A percentile compares a stretch with the other conserved stretches of the same genome.
Conservation (phyloP, 2,329 filamentous ascomycete genomes). For the Talaromyces marneffei region DNA sequence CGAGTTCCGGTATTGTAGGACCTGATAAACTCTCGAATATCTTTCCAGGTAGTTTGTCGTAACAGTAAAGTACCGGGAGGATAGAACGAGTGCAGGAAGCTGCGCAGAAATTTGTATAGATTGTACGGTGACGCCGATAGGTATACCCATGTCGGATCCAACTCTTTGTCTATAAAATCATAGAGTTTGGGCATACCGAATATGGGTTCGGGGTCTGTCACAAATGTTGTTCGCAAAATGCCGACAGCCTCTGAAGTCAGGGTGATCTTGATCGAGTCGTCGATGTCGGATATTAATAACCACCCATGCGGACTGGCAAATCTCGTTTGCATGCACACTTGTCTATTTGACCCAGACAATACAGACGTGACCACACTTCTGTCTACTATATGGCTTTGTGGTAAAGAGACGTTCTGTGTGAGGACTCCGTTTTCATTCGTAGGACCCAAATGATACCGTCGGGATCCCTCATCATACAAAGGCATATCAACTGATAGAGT, state of each 20-base stretch:
- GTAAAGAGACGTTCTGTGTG: slow-evolving; percentile 51
- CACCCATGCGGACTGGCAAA: slow-evolving; percentile 74
- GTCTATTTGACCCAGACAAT: slow-evolving; percentile 15
- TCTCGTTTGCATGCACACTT: slow-evolving; percentile 61
- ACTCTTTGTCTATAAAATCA: slow-evolving; percentile 52
- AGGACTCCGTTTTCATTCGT: slow-evolving; percentile 68
- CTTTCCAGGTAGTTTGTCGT: slow-evolving; percentile 81
- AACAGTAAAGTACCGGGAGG: slow-evolving; percentile 75
- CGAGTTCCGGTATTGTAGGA: slow-evolving; percentile 75
- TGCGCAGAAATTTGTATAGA: slow-evolving; percentile 76
- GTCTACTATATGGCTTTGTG: slow-evolving; percentile 43
- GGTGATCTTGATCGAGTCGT: slow-evolving; percentile 93
- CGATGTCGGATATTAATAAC: slow-evolving; percentile 82
- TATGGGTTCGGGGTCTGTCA: slow-evolving; percentile 65
- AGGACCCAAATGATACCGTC: slow-evolving; percentile 57
- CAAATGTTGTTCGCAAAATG: slow-evolving; percentile 78
- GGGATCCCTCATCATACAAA: slow-evolving; percentile 20
- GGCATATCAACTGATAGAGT: slow-evolving; percentile 58
- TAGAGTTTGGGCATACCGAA: slow-evolving; percentile 83
- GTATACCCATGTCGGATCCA: slow-evolving; percentile 79
- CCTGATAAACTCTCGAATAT: slow-evolving; percentile 69
- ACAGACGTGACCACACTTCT: slow-evolving; percentile 35
- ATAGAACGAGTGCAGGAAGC: slow-evolving; percentile 66
- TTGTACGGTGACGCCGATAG: slow-evolving; percentile 92
- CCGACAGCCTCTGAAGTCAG: slow-evolving; percentile 72